Evolutionary conservation across 2,329 filamentous ascomycete species (phyloP).

Genomic region (Bipolaris oryzae): DNA sequence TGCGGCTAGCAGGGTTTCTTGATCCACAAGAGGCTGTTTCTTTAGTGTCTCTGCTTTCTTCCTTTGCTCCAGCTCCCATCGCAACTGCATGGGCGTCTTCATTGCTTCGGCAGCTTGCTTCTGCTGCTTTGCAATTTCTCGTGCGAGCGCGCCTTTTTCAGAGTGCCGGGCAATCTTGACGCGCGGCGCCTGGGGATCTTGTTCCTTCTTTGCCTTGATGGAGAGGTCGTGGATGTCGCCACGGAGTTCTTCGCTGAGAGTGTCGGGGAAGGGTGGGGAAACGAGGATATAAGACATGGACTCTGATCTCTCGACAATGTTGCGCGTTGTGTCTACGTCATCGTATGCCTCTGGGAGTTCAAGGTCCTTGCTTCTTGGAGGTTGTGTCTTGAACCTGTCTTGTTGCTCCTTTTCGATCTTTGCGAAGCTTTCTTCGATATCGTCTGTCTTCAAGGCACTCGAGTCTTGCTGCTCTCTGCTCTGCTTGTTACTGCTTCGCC

Average conservation of each 20-base stretch:
- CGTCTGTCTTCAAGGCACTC: slow-evolving; percentile 4
- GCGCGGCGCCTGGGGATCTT: slow-evolving; percentile 41
- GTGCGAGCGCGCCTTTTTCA: slow-evolving; percentile 8
- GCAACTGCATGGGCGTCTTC: slow-evolving; percentile 45
- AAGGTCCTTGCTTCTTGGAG: slow-evolving; percentile 20
- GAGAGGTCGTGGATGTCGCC: slow-evolving; percentile 68
- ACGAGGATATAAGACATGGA: slow-evolving; percentile 74
- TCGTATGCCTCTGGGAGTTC: slow-evolving; percentile 39
- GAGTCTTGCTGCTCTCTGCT: slow-evolving; percentile 5
- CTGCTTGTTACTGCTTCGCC: slow-evolving; percentile 17
- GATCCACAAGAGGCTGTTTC: slow-evolving; percentile 31
- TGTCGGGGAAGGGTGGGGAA: slow-evolving; percentile 75
- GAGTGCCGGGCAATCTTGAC: slow-evolving; percentile 13
- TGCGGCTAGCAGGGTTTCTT: slow-evolving; percentile 47
- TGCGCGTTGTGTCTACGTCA: slow-evolving; percentile 74
- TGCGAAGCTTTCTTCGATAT: slow-evolving; percentile 4
- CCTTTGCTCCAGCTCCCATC: slow-evolving; percentile 39
- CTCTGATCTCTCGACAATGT: slow-evolving; percentile 68
- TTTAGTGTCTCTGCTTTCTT: slow-evolving; percentile 30
- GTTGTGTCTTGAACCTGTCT: slow-evolving; percentile 13
- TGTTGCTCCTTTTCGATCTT: slow-evolving; percentile 22
- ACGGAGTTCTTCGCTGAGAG: slow-evolving; percentile 81
- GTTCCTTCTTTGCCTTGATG: slow-evolving; percentile 63
- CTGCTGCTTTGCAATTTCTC: slow-evolving; percentile 39
- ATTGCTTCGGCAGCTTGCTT: slow-evolving; percentile 29